These are phyloP conservation scores for Anthracocystis setariae DNA, from an alignment of 1,284 basidiomycete species.

Conservation along the genomic window DNA sequence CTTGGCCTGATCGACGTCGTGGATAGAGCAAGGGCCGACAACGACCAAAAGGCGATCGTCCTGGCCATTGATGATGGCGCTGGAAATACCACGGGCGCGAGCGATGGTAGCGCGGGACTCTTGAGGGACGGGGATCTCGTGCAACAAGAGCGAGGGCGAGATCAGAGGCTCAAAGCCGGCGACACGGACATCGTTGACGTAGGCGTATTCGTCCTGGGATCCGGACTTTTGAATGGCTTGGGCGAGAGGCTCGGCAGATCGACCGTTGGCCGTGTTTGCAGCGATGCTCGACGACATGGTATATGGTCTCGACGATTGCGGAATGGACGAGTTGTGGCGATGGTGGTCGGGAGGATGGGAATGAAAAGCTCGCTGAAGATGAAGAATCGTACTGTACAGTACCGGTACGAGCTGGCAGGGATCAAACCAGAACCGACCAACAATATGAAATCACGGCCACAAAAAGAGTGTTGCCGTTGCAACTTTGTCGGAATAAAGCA, in stretches of 20 bases:
- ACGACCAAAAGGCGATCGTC: conserved; percentile 67
- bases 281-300: conserved; percentile 43
- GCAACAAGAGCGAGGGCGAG: conserved; percentile 59
- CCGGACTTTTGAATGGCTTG: conserved; percentile 26
- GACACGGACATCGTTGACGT: conserved; percentile 62
- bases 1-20: conserved; percentile 85
- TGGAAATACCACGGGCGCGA: conserved; percentile 51
- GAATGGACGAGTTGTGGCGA: background rate
- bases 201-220: conserved; percentile 45
- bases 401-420: too few relatives aligned
- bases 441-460: too few relatives aligned
- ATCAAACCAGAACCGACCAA: too few relatives aligned
- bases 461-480: too few relatives aligned
- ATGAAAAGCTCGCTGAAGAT: too few relatives aligned
- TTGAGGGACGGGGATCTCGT: conserved; percentile 62
- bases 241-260: conserved; percentile 39
- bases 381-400: too few relatives aligned
- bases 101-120: conserved; percentile 59
- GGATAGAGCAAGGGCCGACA: conserved; percentile 92
- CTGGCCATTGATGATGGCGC: conserved; percentile 60
- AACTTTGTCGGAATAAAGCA: too few relatives aligned
- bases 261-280: conserved; percentile 48
- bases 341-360: too few relatives aligned
- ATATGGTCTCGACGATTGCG: background rate
- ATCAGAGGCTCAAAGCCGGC: conserved; percentile 66